These are phyloP conservation scores for Hypoxylon sp. DNA, from an alignment of 2,329 filamentous ascomycete genomes.

Conservation along the genomic window DNA sequence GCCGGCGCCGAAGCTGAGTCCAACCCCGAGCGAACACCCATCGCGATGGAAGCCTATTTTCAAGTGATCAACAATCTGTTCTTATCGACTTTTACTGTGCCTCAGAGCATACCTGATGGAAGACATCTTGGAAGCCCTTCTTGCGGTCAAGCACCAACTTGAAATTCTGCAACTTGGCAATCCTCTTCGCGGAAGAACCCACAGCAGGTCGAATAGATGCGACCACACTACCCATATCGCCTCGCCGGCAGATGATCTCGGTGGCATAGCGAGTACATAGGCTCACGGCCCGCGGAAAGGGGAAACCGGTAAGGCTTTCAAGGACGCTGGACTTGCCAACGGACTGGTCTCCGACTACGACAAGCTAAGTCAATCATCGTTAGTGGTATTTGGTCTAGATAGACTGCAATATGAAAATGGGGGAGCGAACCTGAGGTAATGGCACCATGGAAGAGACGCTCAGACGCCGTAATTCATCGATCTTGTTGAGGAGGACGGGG, in stretches of 20 bases:
- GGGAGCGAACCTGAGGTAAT: slow-evolving; percentile 43
- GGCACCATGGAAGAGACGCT: slow-evolving; percentile 49
- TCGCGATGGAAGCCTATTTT: background rate
- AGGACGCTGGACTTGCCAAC: slow-evolving; percentile 82
- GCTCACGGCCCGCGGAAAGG: slow-evolving; percentile 45
- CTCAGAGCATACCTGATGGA: background rate
- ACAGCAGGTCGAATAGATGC: background rate
- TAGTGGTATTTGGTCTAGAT: background rate
- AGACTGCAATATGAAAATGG: background rate
- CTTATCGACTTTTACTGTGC: background rate
- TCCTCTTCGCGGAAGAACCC: background rate
- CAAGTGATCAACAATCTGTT: background rate
- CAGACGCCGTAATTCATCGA: slow-evolving; percentile 50
- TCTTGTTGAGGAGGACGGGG: slow-evolving; percentile 47
- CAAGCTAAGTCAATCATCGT: slow-evolving; percentile 65
- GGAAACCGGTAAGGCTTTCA: slow-evolving; percentile 64
- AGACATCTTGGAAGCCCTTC: slow-evolving; percentile 7
- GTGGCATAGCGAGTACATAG: slow-evolving; percentile 52
- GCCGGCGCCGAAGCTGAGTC: background rate
- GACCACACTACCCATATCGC: background rate
- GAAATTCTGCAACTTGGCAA: background rate
- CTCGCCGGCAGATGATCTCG: slow-evolving; percentile 39
- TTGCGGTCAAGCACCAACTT: background rate
- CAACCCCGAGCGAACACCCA: background rate
- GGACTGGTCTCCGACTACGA: slow-evolving; percentile 81